Base-by-base conservation (phyloP, 805 yeast species). In the Lipomyces sp. region DNA sequence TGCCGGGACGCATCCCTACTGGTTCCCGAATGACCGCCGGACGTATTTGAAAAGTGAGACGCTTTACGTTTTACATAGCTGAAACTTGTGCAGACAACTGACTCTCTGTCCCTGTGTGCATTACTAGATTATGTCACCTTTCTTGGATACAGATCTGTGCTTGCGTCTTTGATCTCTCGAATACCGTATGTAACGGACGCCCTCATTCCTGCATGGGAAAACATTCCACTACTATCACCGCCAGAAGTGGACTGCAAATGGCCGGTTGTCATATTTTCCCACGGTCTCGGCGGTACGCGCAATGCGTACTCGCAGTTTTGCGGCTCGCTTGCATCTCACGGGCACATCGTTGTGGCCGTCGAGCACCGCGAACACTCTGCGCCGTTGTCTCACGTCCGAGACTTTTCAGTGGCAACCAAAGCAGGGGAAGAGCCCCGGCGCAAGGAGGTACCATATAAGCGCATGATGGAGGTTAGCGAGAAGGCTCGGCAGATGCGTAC, bases 381-480 rank as follows among this genome's bases (percentile, higher is more conserved):
- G 57, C 77, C 95, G 6, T 77, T 90, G 59, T 81, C 78, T 43
- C 90, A 89, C 65, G 83, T 86, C 43, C 84, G 93, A 71, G 76
- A 75, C 54, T 72, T 86, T 55, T n/a, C n/a, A n/a, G n/a, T n/a
- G n/a, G 75, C 88, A 45, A 77, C 91, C 49, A 96, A 90, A 74
- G 90, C 90, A 57, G 78, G 75, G 58, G 82, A 83, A 19, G n/a
- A n/a, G n/a, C n/a, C 6, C 6, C 32, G 23, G 21, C 40, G 34
- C 21, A 43, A 42, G 14, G 49, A 40, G 45, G 43, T 59, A n/a
- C 26, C 39, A 10, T 59, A 48, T 16, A 33, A 29, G 19, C 45
- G 60, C 8, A 47, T 57, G 46, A 50, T 44, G 44, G 57, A 45
- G 24, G 45, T 58, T n/a, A 57, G 45, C 47, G 59, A 57, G 36